phyloP scores from a whole-genome alignment of 495 filamentous ascomycete genomes.

The Mytilinidion resinicola region DNA sequence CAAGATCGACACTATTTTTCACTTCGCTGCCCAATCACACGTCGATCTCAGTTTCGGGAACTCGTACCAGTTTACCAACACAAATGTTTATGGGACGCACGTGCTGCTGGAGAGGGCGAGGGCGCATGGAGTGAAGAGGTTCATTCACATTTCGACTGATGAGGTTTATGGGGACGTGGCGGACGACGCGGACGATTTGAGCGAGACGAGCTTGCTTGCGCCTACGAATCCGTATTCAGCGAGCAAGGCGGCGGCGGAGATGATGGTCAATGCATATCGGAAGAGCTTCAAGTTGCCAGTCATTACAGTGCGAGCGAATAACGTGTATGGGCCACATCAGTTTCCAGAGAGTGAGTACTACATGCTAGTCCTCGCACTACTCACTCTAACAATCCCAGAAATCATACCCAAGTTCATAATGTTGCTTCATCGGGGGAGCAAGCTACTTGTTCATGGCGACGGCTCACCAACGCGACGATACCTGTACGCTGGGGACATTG shows the following conservation, averaged over 20 bases:
- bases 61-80: constrained; percentile 62
- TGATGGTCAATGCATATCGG: constrained; percentile 68
- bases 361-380: neutral
- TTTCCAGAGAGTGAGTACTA: constrained; percentile 63
- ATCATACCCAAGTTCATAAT: constrained; percentile 70
- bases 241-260: constrained; percentile 72
- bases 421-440: constrained; percentile 51
- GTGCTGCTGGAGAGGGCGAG: constrained; percentile 62
- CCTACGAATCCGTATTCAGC: constrained; percentile 76
- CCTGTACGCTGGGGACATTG: constrained; percentile 64
- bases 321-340: constrained; percentile 74
- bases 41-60: constrained; percentile 68
- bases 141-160: constrained; percentile 70
- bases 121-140: constrained; percentile 54
- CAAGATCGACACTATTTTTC: constrained; percentile 67
- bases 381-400: constrained; percentile 43
- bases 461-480: constrained; percentile 62
- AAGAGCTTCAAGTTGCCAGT: constrained; percentile 65
- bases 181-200: constrained; percentile 53
- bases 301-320: constrained; percentile 69
- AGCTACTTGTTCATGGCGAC: constrained; percentile 62
- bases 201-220: constrained; percentile 53
- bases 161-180: constrained; percentile 72
- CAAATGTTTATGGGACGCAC: constrained; percentile 69
- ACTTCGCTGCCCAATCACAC: constrained; percentile 71